These are phyloP conservation scores for Serendipita indica DNA, from an alignment of 768 basidiomycete species.

Conservation along the genomic window DNA sequence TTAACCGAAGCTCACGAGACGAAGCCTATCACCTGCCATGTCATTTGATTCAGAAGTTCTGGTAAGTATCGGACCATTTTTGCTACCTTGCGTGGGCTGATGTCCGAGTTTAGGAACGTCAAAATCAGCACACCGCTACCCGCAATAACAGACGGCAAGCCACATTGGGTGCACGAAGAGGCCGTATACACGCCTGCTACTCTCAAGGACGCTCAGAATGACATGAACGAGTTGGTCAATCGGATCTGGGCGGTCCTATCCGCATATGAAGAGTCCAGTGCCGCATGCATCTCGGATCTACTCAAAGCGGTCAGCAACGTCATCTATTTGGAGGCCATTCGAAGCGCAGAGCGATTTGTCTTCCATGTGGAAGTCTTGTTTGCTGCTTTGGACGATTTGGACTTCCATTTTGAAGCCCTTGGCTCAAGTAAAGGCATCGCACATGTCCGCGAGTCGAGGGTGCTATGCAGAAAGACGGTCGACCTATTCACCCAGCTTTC, in stretches of 20 bases:
- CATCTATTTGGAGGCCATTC: constrained; percentile 89
- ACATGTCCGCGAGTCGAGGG: constrained; percentile 92
- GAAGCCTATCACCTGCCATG: constrained; percentile 99
- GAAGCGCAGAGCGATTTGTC: constrained; percentile 98
- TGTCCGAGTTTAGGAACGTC: background rate
- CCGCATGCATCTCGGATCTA: constrained; percentile 99
- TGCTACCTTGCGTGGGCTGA: background rate
- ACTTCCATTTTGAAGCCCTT: constrained; percentile 49
- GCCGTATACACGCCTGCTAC: background rate
- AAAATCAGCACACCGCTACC: constrained; percentile 5
- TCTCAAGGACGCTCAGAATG: background rate
- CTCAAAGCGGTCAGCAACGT: constrained; percentile 92
- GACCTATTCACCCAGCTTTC: constrained; percentile 83
- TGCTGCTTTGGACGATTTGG: constrained; percentile 91
- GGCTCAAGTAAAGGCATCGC: constrained; percentile 58
- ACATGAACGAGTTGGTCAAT: background rate
- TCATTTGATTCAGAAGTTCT: constrained; percentile 67
- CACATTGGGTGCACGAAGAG: background rate
- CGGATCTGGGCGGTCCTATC: constrained; percentile 56
- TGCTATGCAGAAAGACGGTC: constrained; percentile 97
- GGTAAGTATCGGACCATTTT: background rate
- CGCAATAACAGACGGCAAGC: background rate
- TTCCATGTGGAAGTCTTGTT: constrained; percentile 96
- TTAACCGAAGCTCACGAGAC: constrained; percentile 93
- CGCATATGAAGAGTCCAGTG: constrained; percentile 97